Evolutionary conservation across 257 asterid genomes (phyloP).

Genomic region (Anisodus acutangulus): DNA sequence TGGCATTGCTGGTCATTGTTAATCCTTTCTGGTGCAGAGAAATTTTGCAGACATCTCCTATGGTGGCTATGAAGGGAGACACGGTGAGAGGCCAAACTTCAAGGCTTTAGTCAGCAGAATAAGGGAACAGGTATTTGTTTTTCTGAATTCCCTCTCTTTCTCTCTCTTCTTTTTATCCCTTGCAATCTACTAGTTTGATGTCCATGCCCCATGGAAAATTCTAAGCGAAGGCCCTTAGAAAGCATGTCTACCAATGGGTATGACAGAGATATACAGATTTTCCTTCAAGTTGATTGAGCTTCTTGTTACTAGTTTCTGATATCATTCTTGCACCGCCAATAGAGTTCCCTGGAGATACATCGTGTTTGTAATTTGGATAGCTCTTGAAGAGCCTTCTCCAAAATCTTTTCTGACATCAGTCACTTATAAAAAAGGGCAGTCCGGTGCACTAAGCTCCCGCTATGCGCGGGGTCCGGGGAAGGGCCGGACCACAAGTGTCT

Average conservation of each 20-base stretch:
- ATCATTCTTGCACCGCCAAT: not conserved
- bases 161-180: constrained; percentile 20
- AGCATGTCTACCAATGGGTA: constrained; percentile 5
- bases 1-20: constrained; percentile 5
- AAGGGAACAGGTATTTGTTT: constrained; percentile 64
- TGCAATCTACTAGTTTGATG: not conserved
- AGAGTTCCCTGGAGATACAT: constrained; percentile 6
- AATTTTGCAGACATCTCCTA: constrained; percentile 42
- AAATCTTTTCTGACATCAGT: not conserved
- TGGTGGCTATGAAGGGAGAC: constrained; percentile 45
- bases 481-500: too few species aligned
- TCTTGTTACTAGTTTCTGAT: not conserved
- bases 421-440: too few species aligned
- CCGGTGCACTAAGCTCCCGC: too few species aligned
- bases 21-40: constrained; percentile 43
- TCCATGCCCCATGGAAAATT: constrained; percentile 8
- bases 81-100: constrained; percentile 52
- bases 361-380: not conserved
- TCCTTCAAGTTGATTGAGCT: constrained; percentile 15
- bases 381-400: not conserved
- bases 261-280: not conserved
- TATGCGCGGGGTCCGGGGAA: too few species aligned
- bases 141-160: not conserved
- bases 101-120: constrained; percentile 60
- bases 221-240: not conserved